A percentile compares a stretch with the other conserved stretches of the same genome.
Conservation (phyloP, 179 eudicot species). For the Silene coronaria region DNA sequence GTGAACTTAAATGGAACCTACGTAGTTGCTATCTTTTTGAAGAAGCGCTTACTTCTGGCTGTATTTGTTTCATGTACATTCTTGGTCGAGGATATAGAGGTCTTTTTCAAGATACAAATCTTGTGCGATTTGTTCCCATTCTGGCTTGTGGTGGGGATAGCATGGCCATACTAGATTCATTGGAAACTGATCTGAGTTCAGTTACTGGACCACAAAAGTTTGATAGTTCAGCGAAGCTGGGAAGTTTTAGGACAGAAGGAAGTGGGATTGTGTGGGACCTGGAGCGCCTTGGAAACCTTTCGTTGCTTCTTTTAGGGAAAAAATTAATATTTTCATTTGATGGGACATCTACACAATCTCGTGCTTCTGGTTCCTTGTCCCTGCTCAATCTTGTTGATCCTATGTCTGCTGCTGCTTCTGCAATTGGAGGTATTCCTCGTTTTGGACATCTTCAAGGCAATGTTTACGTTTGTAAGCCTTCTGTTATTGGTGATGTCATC, state of each 20-base stretch:
- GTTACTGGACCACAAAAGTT: slow-evolving; percentile 64
- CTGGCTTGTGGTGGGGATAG: slow-evolving; percentile 99
- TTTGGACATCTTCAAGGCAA: slow-evolving; percentile 97
- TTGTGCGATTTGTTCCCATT: slow-evolving; percentile 84
- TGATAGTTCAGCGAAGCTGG: slow-evolving; percentile 58
- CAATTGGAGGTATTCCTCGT: slow-evolving; percentile 96
- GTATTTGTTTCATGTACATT: slow-evolving; percentile 94
- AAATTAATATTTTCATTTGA: slow-evolving; percentile 98
- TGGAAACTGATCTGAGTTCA: slow-evolving; percentile 63
- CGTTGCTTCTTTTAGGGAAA: slow-evolving; percentile 83
- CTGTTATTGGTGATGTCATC: slow-evolving; percentile 88
- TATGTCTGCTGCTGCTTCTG: slow-evolving; percentile 93
- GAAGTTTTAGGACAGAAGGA: slow-evolving; percentile 61
- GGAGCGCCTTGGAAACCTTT: slow-evolving; percentile 83
- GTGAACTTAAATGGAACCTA: slow-evolving; percentile 84
- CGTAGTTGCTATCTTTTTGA: slow-evolving; percentile 96
- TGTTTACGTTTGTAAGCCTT: slow-evolving; percentile 76
- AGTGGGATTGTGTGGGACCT: slow-evolving; percentile 97
- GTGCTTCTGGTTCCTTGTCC: slow-evolving; percentile 73
- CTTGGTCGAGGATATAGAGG: slow-evolving; percentile 99
- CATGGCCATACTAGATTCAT: slow-evolving; percentile 94
- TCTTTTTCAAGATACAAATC: slow-evolving; percentile 90
- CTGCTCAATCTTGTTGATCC: slow-evolving; percentile 99
- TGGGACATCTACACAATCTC: slow-evolving; percentile 80
- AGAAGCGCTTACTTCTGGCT: slow-evolving; percentile 87